Conservation (phyloP, 345 rosid genomes). For the Euphorbia peplus region DNA sequence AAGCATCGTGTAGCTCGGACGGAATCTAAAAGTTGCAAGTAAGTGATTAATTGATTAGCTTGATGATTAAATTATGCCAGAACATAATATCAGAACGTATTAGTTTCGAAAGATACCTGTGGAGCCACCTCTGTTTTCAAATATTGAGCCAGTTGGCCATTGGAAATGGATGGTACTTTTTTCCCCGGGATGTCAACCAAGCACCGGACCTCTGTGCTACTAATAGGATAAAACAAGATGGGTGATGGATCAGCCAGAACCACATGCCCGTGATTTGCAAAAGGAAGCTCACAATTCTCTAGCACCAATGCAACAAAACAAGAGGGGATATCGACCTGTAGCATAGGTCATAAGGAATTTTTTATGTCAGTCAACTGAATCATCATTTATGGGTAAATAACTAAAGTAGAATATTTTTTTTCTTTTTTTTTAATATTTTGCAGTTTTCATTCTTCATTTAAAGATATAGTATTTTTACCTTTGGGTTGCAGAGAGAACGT, state of each 20-base stretch:
- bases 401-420: neutral
- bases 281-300: slow-evolving; percentile 60
- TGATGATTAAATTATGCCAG: too few species aligned
- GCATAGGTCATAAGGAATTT: neutral
- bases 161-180: slow-evolving; percentile 56
- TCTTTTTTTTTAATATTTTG: neutral
- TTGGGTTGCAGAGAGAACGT: slow-evolving; percentile 66
- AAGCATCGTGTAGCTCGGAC: slow-evolving; percentile 33
- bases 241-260: slow-evolving; percentile 59
- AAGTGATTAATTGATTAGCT: too few species aligned
- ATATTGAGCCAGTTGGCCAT: slow-evolving; percentile 66
- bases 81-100: too few species aligned
- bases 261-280: slow-evolving; percentile 49
- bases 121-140: slow-evolving; percentile 52
- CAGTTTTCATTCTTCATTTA: neutral
- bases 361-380: neutral
- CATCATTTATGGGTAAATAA: neutral
- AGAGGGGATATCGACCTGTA: slow-evolving; percentile 61
- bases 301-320: slow-evolving; percentile 57
- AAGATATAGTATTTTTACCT: slow-evolving; percentile 30
- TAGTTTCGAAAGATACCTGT: slow-evolving; percentile 28
- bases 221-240: slow-evolving; percentile 54
- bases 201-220: slow-evolving; percentile 64
- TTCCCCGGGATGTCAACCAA: slow-evolving; percentile 65
- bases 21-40: slow-evolving; percentile 33